Evolutionary conservation across 192 early-diverging fungal species (phyloP).

Genomic region (Linnemannia elongata): DNA sequence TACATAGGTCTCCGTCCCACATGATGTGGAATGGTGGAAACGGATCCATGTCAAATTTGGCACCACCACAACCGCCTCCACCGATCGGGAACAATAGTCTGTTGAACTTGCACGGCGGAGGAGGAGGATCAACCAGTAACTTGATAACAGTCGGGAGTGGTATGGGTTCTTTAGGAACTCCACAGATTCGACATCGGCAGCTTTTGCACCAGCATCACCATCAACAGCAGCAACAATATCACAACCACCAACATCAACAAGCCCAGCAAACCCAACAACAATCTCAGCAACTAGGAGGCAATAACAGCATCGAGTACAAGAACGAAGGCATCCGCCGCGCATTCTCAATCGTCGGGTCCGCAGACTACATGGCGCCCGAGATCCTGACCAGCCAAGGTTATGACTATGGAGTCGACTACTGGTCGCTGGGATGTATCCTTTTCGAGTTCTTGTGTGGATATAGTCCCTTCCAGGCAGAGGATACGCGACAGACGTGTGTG

Average conservation of each 20-base stretch:
- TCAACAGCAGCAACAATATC: not conserved
- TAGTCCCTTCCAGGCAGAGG: slow-evolving; percentile 82
- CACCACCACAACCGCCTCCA: not conserved
- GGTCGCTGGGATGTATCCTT: slow-evolving; percentile 83
- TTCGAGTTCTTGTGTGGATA: slow-evolving; percentile 80
- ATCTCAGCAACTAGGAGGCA: not conserved
- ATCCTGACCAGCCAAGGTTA: slow-evolving; percentile 77
- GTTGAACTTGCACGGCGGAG: slow-evolving; percentile 14
- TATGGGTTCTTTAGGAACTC: not conserved
- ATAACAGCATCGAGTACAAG: slow-evolving; percentile 8
- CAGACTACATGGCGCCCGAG: slow-evolving; percentile 92
- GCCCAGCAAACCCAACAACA: not conserved
- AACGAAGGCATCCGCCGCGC: slow-evolving; percentile 73
- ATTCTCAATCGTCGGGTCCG: slow-evolving; percentile 88
- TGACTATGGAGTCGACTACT: slow-evolving; percentile 82
- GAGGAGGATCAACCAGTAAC: not conserved
- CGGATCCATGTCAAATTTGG: slow-evolving; percentile 22
- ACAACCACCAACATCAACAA: not conserved
- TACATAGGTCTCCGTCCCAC: slow-evolving; percentile 44
- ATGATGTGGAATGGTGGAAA: slow-evolving; percentile 31
- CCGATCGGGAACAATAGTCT: slow-evolving; percentile 29
- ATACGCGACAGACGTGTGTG: slow-evolving; percentile 80
- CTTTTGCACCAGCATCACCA: not conserved
- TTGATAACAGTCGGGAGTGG: not conserved
- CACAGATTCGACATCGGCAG: not conserved